Base-by-base conservation (phyloP, 1,284 basidiomycete species). In the Rhodotorula sp. region DNA sequence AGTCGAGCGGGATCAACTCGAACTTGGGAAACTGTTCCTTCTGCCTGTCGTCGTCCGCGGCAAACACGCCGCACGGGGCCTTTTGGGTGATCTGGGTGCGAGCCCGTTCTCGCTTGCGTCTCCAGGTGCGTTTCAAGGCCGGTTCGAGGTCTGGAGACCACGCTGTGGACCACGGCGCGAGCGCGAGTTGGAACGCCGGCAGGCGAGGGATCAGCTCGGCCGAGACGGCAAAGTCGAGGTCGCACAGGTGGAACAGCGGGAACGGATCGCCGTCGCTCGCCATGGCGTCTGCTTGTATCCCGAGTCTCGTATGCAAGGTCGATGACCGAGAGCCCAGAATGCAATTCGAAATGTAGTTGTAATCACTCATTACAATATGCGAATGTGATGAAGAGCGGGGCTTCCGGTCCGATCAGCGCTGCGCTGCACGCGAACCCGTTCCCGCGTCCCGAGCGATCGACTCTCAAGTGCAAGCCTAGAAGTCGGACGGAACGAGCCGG, bases 181-280 rank as follows among this genome's bases (percentile, higher is more conserved):
- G 53, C 1, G 71, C 65, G 20, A 72, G 65, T 48, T 69, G 68
- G 53, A 45, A 62, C 2, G 60, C 44, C 10, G 65, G 30, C 24
- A 69, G 60, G 4, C 12, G 6, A 20, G 60, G 55, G 14, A 49
- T 30, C 4, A 60, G 18, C 53, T 69, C n/a, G 24, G 64, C n/a
- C 6, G 48, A 22, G 62, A 59, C 37, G 18, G 24, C 42, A 26
- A 64, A 72, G 49, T 67, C 65, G 59, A 72, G 67, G 42, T 62
- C 51, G 24, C 59, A 46, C 26, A 72, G 64, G 54, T 69, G 70
- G 30, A 72, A 54, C 6, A 72, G 64, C 18, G 70, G 70, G 67
- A 72, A 72, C 18, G 70, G 70, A 44, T 71, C 70, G 10, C 7
- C 15, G 4, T 5, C 20, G 37, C 37, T 42, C 49, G 53, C 53